Conservation (phyloP, 1,139 yeast species). For the Magnusiomyces tetraspermus region DNA sequence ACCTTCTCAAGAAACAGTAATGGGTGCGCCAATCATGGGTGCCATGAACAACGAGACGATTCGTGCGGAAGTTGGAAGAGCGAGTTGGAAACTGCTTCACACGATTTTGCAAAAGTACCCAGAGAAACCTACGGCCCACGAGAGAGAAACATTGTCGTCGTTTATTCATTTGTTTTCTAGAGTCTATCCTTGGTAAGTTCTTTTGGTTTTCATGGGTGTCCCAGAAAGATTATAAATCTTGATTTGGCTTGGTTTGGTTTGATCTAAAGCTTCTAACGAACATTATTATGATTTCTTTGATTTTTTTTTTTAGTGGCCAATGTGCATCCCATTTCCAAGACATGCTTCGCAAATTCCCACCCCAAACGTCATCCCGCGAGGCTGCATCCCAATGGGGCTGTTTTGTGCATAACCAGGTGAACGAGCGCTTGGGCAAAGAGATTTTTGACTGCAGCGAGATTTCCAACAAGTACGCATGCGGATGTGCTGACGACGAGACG, state of each 20-base stretch:
- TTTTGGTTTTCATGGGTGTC: not conserved
- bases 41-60: conserved; percentile 62
- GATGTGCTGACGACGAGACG: conserved; percentile 71
- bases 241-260: too few species aligned
- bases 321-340: conserved; percentile 86
- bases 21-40: conserved; percentile 63
- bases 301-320: conserved; percentile 40
- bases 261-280: too few species aligned
- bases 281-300: not conserved
- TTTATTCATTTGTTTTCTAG: conserved; percentile 34
- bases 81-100: conserved; percentile 87
- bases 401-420: conserved; percentile 81
- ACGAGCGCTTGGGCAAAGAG: conserved; percentile 58
- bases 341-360: conserved; percentile 64
- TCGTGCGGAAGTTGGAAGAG: conserved; percentile 69
- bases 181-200: conserved; percentile 30
- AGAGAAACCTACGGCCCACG: conserved; percentile 57
- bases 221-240: not conserved
- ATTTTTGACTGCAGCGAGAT: conserved; percentile 76
- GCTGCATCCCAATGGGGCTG: conserved; percentile 96
- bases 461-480: conserved; percentile 88
- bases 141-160: conserved; percentile 53
- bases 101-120: conserved; percentile 90
- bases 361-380: conserved; percentile 68
- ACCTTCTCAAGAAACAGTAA: conserved; percentile 18